Evolutionary conservation across 208 protist species (phyloP).

Genomic region (Lotmaria passim): DNA sequence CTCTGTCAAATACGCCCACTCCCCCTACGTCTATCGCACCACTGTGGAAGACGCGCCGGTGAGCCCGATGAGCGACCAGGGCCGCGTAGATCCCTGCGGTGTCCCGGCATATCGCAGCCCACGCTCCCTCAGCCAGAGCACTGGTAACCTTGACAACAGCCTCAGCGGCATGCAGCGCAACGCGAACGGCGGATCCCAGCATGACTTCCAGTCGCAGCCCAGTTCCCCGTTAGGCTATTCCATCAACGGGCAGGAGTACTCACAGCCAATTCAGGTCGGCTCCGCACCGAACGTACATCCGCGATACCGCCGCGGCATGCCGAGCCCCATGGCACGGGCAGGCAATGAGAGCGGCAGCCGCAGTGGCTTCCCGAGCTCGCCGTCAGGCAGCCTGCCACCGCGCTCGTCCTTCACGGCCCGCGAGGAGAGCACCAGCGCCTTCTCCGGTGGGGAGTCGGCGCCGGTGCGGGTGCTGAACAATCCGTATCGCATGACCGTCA

Average conservation of each 20-base stretch:
- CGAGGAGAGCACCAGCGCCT: constrained; percentile 22
- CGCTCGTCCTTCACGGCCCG: constrained; percentile 27
- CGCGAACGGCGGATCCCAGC: background rate
- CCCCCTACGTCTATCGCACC: constrained; percentile 38
- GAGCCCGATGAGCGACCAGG: constrained; percentile 22
- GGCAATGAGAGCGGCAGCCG: constrained; percentile 28
- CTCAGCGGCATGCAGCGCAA: background rate
- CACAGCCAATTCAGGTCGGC: constrained; percentile 42
- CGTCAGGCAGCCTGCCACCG: constrained; percentile 31
- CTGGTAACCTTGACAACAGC: background rate
- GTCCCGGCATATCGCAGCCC: constrained; percentile 21
- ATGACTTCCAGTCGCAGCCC: constrained; percentile 17
- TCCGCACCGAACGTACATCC: constrained; percentile 34
- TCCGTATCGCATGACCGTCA: constrained; percentile 31
- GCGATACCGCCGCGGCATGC: constrained; percentile 29
- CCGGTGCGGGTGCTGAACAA: constrained; percentile 27
- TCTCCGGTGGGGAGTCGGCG: constrained; percentile 20
- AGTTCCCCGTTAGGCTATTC: constrained; percentile 23
- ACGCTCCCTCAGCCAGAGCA: constrained; percentile 13
- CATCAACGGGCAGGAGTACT: constrained; percentile 25
- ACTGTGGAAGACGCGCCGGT: constrained; percentile 23
- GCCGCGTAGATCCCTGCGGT: background rate
- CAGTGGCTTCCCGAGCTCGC: constrained; percentile 27
- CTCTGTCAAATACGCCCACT: constrained; percentile 41
- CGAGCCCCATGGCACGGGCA: constrained; percentile 30